Conservation (phyloP, 306 rosid genomes). For the Trifolium dubium region DNA sequence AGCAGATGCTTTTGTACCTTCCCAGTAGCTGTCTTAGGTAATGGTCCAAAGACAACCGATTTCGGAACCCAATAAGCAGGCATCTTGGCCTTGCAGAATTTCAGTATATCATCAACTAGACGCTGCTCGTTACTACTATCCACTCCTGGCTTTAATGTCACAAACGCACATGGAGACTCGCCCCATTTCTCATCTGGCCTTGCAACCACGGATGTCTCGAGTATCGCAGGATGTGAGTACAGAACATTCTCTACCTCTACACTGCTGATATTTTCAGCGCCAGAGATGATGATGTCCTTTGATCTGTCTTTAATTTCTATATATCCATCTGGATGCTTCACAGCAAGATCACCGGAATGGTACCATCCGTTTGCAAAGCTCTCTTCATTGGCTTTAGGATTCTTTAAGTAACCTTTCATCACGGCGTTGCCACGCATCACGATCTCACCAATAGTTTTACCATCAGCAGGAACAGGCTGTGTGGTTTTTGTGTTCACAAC, state of each 20-base stretch:
- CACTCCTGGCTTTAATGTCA: constrained; percentile 64
- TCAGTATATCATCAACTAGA: constrained; percentile 68
- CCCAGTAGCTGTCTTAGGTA: constrained; percentile 49
- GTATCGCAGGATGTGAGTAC: constrained; percentile 68
- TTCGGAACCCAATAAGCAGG: constrained; percentile 88
- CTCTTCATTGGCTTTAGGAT: constrained; percentile 79
- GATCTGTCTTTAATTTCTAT: constrained; percentile 94
- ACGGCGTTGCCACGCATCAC: constrained; percentile 83
- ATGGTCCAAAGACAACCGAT: constrained; percentile 42
- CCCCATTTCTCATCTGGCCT: constrained; percentile 92
- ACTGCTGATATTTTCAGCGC: constrained; percentile 93
- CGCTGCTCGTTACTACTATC: constrained; percentile 58
- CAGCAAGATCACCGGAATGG: constrained; percentile 89
- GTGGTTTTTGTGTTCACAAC: constrained; percentile 64
- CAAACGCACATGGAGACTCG: constrained; percentile 66
- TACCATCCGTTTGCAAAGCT: constrained; percentile 86
- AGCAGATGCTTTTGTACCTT: constrained; percentile 78
- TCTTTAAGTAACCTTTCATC: constrained; percentile 95
- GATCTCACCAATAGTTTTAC: constrained; percentile 80
- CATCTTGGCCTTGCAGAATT: constrained; percentile 76
- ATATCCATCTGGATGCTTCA: constrained; percentile 87
- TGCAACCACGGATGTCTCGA: constrained; percentile 86
- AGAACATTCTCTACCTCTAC: constrained; percentile 79
- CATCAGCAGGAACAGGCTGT: constrained; percentile 86
- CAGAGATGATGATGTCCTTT: constrained; percentile 92